Conservation (phyloP, 164 flowering plant species). For the grape (Vitis vinifera) region DNA sequence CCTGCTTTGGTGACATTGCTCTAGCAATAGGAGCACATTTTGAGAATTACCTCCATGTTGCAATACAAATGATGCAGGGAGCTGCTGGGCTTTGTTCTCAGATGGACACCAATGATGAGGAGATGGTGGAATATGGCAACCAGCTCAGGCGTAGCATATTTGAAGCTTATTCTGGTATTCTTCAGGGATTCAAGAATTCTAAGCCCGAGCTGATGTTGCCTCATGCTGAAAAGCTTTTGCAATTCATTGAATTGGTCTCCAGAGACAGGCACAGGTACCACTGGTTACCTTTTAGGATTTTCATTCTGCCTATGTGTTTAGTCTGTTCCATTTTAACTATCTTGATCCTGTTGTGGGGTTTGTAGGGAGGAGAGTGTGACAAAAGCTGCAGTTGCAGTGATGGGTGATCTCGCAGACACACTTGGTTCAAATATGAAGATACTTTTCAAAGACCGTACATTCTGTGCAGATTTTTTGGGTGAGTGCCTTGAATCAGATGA, state of each 20-base stretch:
- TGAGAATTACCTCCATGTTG: conserved; percentile 67
- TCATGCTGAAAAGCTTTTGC: conserved; percentile 67
- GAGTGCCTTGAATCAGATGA: conserved; percentile 80
- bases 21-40: conserved; percentile 78
- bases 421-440: conserved; percentile 60
- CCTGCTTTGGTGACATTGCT: conserved; percentile 91
- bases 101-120: conserved; percentile 63
- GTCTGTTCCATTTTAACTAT: not conserved
- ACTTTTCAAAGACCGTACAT: conserved; percentile 42
- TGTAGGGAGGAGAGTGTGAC: conserved; percentile 77
- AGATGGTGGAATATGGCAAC: conserved; percentile 77
- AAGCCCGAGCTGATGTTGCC: conserved; percentile 78
- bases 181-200: conserved; percentile 74
- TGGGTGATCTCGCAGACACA: conserved; percentile 87
- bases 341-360: not conserved
- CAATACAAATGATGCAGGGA: conserved; percentile 69
- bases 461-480: conserved; percentile 46
- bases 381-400: conserved; percentile 76
- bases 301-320: not conserved
- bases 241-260: conserved; percentile 65
- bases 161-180: conserved; percentile 89
- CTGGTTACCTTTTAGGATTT: not conserved
- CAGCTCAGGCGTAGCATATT: conserved; percentile 78
- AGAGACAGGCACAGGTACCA: conserved; percentile 61
- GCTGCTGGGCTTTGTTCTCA: conserved; percentile 74